phyloP scores from a whole-genome alignment of 1,284 basidiomycete genomes.

The Abortiporus biennis region DNA sequence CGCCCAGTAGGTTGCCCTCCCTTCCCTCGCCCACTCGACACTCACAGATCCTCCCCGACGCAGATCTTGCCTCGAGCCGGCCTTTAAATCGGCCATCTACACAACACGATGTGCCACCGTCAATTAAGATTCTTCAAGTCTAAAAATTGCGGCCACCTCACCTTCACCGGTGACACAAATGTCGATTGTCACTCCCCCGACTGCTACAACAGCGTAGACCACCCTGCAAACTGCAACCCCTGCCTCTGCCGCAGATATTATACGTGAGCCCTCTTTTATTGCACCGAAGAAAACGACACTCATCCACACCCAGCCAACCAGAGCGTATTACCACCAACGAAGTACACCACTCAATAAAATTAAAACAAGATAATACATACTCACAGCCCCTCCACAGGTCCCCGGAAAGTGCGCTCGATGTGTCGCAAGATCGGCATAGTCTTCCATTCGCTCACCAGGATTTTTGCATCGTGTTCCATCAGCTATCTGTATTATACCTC shows the following conservation, averaged over 20 bases:
- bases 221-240: conserved; percentile 40
- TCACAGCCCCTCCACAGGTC: conserved; percentile 23
- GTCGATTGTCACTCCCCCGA: conserved; percentile 44
- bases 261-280: conserved; percentile 30
- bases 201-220: conserved; percentile 44
- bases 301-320: conserved; percentile 19
- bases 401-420: conserved; percentile 38
- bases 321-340: conserved; percentile 24
- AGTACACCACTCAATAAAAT: conserved; percentile 16
- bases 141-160: conserved; percentile 47
- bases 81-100: conserved; percentile 12
- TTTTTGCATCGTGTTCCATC: conserved; percentile 9
- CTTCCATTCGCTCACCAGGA: conserved; percentile 2
- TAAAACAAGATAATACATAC: neutral
- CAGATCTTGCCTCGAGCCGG: conserved; percentile 18
- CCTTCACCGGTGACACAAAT: conserved; percentile 40
- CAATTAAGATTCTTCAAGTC: conserved; percentile 47
- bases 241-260: conserved; percentile 57
- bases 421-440: conserved; percentile 13
- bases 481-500: conserved; percentile 2
- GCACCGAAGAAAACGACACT: neutral
- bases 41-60: no score
- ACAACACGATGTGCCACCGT: conserved; percentile 56
- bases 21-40: conserved; percentile 16
- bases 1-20: conserved; percentile 18